Evolutionary conservation across 805 yeast genomes (phyloP), one percentile per base, ranked within the genome.

Genomic region (Maudiozyma pseudohumilis): DNA sequence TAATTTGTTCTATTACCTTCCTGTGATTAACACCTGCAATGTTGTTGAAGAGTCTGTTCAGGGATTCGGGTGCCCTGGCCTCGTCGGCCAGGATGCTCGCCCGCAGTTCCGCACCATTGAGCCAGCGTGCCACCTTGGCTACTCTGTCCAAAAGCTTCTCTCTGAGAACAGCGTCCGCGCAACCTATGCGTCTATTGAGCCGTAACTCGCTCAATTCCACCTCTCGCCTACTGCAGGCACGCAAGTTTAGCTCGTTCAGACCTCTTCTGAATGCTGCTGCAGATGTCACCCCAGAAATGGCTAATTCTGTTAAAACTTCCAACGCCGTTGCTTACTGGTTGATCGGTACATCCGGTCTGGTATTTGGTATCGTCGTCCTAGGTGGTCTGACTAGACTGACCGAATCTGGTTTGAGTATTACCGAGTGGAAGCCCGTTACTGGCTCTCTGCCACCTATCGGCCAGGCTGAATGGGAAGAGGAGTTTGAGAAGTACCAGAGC

Each of bases 391-490:
- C 98, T 0, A 73, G 99, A 52, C 69, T 92, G 32, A 92, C 98
- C 0, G 99, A 92, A 55, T 84, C 95, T 0, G 99, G 98, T 0
- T 67, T 92, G 32, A 82, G 95, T 34, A 92, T 92, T 57, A 92
- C 97, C 1, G 98, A 92, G 56, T 92, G 99, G 99, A 85, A 79
- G 58, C 99, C 99, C 1, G 87, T 92, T 20, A 86, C 98, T 0
- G 99, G 99, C 33, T 65, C 94, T 2, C 60, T 92, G 11, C 99
- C 99, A 2, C 98, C 98, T 0, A 55, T 82, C 51, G 74, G 64
- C 41, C 77, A 85, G 50, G 63, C 64, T 35, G 88, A 92, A 43
- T 92, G 98, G 98, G 78, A 75, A 48, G 72, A 51, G 18, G 96
- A 89, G 57, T 92, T 92, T 53, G 66, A 58, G 20, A 82, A 85